These are phyloP conservation scores for Malassezia vespertilionis DNA, from an alignment of 1,284 basidiomycete genomes.

Conservation along the genomic window DNA sequence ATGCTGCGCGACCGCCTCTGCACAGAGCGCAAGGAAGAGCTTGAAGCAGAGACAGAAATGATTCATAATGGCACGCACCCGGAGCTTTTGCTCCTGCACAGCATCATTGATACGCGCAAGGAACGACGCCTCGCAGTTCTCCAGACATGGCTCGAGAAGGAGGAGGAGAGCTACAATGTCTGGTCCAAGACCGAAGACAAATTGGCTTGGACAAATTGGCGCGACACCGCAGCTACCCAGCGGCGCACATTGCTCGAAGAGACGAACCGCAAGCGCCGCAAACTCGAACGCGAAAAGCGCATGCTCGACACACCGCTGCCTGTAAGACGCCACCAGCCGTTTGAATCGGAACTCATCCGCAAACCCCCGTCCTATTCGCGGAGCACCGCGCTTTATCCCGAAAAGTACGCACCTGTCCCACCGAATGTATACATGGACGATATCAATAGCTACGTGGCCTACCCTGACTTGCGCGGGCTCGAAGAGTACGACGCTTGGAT, in stretches of 20 bases:
- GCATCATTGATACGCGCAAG: constrained; percentile 47
- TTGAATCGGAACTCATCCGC: constrained; percentile 41
- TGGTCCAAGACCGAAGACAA: constrained; percentile 56
- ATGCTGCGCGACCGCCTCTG: constrained; percentile 53
- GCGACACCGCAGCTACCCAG: constrained; percentile 54
- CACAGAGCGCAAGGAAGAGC: constrained; percentile 53
- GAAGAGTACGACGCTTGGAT: constrained; percentile 36
- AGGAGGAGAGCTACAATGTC: constrained; percentile 62
- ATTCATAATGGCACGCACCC: constrained; percentile 61
- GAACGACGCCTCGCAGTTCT: constrained; percentile 46
- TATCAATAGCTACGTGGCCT: constrained; percentile 25
- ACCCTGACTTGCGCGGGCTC: constrained; percentile 39
- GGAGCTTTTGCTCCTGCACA: constrained; percentile 65
- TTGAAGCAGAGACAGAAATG: constrained; percentile 53
- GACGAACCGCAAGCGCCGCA: constrained; percentile 65
- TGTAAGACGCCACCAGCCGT: constrained; percentile 38
- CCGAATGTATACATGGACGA: constrained; percentile 4
- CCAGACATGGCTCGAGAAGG: constrained; percentile 52
- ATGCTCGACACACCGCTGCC: constrained; percentile 62
- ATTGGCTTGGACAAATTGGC: constrained; percentile 59
- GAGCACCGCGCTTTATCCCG: constrained; percentile 14
- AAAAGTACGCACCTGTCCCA: constrained; percentile 15
- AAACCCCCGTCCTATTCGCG: constrained; percentile 22
- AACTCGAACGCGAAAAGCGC: constrained; percentile 68
- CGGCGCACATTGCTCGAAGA: constrained; percentile 72